A percentile compares a stretch with the other conserved stretches of the same genome.
Conservation (phyloP, 2,329 filamentous ascomycete species). For the Coniochaeta prunicola region DNA sequence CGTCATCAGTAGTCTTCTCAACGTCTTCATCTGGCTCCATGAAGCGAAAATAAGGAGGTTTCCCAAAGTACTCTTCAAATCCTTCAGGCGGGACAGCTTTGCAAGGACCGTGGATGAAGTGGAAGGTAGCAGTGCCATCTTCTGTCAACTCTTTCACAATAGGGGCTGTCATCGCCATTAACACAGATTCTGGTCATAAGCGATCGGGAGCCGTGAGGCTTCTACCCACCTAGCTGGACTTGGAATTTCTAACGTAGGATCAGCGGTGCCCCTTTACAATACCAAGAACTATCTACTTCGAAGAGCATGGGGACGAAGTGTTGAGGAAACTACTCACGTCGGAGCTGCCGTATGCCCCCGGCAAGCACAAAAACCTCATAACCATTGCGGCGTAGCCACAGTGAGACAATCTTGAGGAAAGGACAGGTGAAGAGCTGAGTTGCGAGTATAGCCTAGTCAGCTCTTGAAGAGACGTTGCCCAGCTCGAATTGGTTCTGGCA, state of each 20-base stretch:
- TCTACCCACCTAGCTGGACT: slow-evolving; percentile 38
- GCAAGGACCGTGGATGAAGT: slow-evolving; percentile 45
- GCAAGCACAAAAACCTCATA: slow-evolving; percentile 52
- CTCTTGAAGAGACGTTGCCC: background rate
- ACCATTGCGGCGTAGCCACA: slow-evolving; percentile 13
- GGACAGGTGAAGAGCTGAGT: background rate
- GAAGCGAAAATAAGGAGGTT: slow-evolving; percentile 47
- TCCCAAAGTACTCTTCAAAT: slow-evolving; percentile 51
- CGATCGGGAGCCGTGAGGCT: background rate
- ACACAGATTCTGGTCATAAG: background rate
- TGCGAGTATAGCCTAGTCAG: background rate
- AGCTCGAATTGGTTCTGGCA: background rate
- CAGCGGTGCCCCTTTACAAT: slow-evolving; percentile 6
- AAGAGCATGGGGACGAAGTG: slow-evolving; percentile 1
- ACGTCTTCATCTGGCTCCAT: slow-evolving; percentile 41
- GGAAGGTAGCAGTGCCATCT: slow-evolving; percentile 38
- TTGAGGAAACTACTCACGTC: slow-evolving; percentile 29
- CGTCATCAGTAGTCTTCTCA: slow-evolving; percentile 32
- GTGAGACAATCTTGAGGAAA: background rate
- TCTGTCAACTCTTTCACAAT: slow-evolving; percentile 38
- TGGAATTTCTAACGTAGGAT: slow-evolving; percentile 40
- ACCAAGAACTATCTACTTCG: slow-evolving; percentile 5
- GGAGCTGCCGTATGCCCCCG: slow-evolving; percentile 50
- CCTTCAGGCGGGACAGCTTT: slow-evolving; percentile 42
- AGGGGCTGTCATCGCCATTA: slow-evolving; percentile 27